Percentiles rank a stretch among this genome's conserved stretches.
Conservation (phyloP, 2,329 filamentous ascomycete genomes). For the Fonsecaea pedrosoi region DNA sequence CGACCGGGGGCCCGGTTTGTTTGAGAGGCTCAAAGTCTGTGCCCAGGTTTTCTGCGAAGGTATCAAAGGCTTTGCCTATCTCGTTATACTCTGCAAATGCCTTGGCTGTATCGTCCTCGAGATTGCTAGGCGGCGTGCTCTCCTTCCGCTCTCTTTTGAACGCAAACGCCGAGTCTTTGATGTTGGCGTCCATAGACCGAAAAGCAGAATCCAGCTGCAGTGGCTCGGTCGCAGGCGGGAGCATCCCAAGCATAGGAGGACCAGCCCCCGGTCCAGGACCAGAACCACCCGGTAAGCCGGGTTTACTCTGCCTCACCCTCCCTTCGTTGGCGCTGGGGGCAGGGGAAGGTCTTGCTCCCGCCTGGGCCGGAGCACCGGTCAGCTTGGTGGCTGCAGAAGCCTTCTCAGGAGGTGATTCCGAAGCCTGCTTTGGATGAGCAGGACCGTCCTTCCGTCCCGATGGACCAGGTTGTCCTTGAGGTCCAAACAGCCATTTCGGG, state of each 20-base stretch:
- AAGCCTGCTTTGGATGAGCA: slow-evolving; percentile 5
- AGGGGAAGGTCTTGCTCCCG: slow-evolving; percentile 25
- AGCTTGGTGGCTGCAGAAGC: slow-evolving; percentile 28
- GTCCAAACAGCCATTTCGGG: slow-evolving; percentile 32
- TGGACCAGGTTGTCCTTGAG: slow-evolving; percentile 45
- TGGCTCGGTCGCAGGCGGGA: slow-evolving; percentile 49
- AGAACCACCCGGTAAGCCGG: slow-evolving; percentile 7
- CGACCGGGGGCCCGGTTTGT: slow-evolving; percentile 65
- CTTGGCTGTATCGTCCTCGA: slow-evolving; percentile 69
- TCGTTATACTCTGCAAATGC: slow-evolving; percentile 78
- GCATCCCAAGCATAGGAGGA: slow-evolving; percentile 58
- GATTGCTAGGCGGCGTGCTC: slow-evolving; percentile 52
- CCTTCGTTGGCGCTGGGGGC: slow-evolving; percentile 36
- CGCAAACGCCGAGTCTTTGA: slow-evolving; percentile 45
- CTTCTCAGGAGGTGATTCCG: slow-evolving; percentile 10
- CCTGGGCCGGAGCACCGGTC: slow-evolving; percentile 28
- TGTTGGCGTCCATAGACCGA: slow-evolving; percentile 55
- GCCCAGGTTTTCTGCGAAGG: slow-evolving; percentile 66
- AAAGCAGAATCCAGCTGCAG: slow-evolving; percentile 59
- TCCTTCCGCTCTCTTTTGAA: slow-evolving; percentile 17
- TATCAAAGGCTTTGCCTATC: slow-evolving; percentile 51
- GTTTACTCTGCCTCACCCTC: slow-evolving; percentile 33
- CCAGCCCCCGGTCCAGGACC: slow-evolving; percentile 37
- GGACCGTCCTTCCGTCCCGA: background rate
- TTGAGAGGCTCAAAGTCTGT: slow-evolving; percentile 77